Evolutionary conservation across 768 basidiomycete genomes (phyloP).

Genomic region (Lactarius sanguifluus): DNA sequence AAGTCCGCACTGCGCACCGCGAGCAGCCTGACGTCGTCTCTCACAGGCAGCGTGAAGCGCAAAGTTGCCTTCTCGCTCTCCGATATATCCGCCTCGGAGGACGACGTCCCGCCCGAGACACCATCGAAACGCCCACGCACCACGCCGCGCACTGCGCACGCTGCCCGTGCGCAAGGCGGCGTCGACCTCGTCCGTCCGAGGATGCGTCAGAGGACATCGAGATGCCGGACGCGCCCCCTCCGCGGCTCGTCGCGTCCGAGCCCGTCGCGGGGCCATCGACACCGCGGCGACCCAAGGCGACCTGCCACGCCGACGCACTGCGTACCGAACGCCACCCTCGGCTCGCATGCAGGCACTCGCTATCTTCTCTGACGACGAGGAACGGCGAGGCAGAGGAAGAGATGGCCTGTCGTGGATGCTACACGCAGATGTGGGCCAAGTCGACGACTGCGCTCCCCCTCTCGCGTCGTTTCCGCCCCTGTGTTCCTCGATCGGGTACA

Average conservation of each 20-base stretch:
- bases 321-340: slow-evolving; percentile 27
- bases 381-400: not conserved
- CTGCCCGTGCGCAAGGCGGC: slow-evolving; percentile 15
- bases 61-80: slow-evolving; percentile 27
- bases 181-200: slow-evolving; percentile 15
- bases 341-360: slow-evolving; percentile 18
- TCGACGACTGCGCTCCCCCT: slow-evolving; percentile 18
- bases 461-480: slow-evolving; percentile 28
- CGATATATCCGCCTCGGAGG: slow-evolving; percentile 7
- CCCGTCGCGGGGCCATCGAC: slow-evolving; percentile 28
- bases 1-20: slow-evolving; percentile 25
- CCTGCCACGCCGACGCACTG: slow-evolving; percentile 11
- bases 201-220: slow-evolving; percentile 20
- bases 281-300: slow-evolving; percentile 12
- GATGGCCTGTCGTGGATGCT: not conserved
- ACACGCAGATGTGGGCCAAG: not conserved
- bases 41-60: slow-evolving; percentile 18
- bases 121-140: slow-evolving; percentile 25
- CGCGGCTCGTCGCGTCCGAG: slow-evolving; percentile 1
- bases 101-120: slow-evolving; percentile 25
- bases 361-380: slow-evolving; percentile 11
- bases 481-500: slow-evolving; percentile 28
- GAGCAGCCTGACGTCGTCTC: slow-evolving; percentile 8
- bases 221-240: not conserved
- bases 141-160: slow-evolving; percentile 16